These are phyloP conservation scores for Pseudomassariella vexata DNA, from an alignment of 2,329 filamentous ascomycete species.

Conservation along the genomic window DNA sequence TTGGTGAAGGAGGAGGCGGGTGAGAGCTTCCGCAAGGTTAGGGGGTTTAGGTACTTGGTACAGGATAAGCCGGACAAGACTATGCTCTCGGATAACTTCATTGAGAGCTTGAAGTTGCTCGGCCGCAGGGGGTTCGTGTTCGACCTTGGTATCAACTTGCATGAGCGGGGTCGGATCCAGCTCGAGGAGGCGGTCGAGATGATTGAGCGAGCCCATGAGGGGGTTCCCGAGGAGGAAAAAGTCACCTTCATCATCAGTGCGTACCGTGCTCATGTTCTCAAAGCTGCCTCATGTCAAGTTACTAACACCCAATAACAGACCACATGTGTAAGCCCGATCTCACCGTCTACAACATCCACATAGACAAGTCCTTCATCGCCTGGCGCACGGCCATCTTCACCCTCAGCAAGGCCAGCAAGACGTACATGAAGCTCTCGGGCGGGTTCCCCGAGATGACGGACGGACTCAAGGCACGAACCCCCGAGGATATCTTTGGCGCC, in stretches of 20 bases:
- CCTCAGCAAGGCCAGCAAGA: constrained; percentile 57
- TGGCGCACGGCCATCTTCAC: constrained; percentile 66
- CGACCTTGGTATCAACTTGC: constrained; percentile 78
- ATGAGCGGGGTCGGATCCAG: constrained; percentile 69
- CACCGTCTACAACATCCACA: constrained; percentile 49
- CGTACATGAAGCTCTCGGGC: constrained; percentile 92
- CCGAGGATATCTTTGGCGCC: constrained; percentile 54
- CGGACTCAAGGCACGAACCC: constrained; percentile 39
- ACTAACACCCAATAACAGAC: constrained; percentile 47
- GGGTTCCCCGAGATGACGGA: constrained; percentile 73
- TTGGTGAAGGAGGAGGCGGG: constrained; percentile 57
- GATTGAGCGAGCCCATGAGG: constrained; percentile 61
- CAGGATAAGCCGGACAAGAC: constrained; percentile 68
- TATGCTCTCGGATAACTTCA: constrained; percentile 58
- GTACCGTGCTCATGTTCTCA: constrained; percentile 19
- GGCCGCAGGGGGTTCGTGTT: constrained; percentile 63
- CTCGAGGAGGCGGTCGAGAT: constrained; percentile 66
- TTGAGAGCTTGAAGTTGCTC: constrained; percentile 60
- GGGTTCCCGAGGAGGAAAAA: constrained; percentile 51
- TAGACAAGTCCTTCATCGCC: constrained; percentile 53
- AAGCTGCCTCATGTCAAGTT: constrained; percentile 6
- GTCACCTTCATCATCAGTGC: constrained; percentile 66
- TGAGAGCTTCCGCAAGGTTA: constrained; percentile 59
- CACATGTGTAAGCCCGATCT: constrained; percentile 88
- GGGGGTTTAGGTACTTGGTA: constrained; percentile 77